Base-by-base conservation (phyloP, 2,329 filamentous ascomycete species). In the Trichoderma asperellum region DNA sequence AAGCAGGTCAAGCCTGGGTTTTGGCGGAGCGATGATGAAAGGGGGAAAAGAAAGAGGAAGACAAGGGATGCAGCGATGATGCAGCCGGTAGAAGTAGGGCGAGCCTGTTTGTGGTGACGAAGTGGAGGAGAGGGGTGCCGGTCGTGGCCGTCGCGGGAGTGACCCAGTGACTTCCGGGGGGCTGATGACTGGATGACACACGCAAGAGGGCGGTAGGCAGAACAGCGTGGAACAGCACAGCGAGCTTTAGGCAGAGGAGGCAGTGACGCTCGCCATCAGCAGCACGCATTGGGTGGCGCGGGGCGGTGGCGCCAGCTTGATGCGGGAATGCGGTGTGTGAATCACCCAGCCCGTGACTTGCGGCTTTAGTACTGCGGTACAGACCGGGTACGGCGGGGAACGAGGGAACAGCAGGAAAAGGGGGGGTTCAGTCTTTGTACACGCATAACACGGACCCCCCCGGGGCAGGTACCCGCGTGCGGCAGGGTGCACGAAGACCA, bases 111-210 rank as follows among this genome's bases (percentile, higher is more conserved):
- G 18, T 55, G 68, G 68, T 66, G 56, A 58, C 58, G 61, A 55
- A 55, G 68, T 66, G 61, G 61, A 53, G 62, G 56, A 74, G 73
- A 71, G 67, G 60, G 59, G 69, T 49, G 47, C 11, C n/a, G 35
- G 47, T 24, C 47, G 47, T n/a, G 47, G 47, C n/a, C 5, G 47
- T 24, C 47, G 47, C 47, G 47, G 47, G 47, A 49, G 47, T 49
- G 66, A 69, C 56, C 57, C 56, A 68, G 56, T 68, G 62, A 65
- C 58, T 69, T 43, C 68, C 63, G 60, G 52, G 60, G 18, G 47
- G 21, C 67, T 47, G 60, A 69, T 69, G 73, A 75, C 73, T 73
- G 70, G 72, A 71, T 73, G 74, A 70, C 71, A 71, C 65, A 63
- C 61, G 60, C 66, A 73, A 73, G 32, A 49, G 47, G 18, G 47